phyloP scores from a whole-genome alignment of 345 rosid genomes.

The Camelina neglecta region DNA sequence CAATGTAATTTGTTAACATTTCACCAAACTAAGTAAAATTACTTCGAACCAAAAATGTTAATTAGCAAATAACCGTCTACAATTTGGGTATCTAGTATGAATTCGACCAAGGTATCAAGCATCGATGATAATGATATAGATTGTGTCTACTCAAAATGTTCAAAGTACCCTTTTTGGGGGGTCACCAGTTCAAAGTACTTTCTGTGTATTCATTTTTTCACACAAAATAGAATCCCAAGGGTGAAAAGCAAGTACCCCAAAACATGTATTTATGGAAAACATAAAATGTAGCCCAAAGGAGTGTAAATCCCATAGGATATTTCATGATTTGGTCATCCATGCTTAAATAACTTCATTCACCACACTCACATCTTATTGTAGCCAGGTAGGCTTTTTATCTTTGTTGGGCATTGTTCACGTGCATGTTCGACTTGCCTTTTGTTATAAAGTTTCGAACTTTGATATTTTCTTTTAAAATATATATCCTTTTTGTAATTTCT shows the following conservation, averaged over 20 bases:
- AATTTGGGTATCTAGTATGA: not conserved
- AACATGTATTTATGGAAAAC: not conserved
- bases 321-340: not conserved
- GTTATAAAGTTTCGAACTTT: slow-evolving; percentile 9
- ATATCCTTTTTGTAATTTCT: not conserved
- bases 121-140: not conserved
- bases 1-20: too few species aligned
- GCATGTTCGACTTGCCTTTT: slow-evolving; percentile 16
- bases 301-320: not conserved
- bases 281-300: not conserved
- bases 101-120: not conserved
- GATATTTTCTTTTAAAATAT: not conserved
- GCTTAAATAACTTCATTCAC: not conserved
- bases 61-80: not conserved
- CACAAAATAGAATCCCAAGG: not conserved
- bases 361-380: slow-evolving; percentile 14
- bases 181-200: not conserved
- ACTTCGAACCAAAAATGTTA: too few species aligned
- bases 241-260: not conserved
- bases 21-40: too few species aligned
- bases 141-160: slow-evolving; percentile 1
- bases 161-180: not conserved
- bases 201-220: not conserved
- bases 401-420: slow-evolving; percentile 34
- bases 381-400: not conserved